Evolutionary conservation across 257 asterid species (phyloP), one percentile per base, ranked within the genome.

Genomic region (Fraxinus anomala): DNA sequence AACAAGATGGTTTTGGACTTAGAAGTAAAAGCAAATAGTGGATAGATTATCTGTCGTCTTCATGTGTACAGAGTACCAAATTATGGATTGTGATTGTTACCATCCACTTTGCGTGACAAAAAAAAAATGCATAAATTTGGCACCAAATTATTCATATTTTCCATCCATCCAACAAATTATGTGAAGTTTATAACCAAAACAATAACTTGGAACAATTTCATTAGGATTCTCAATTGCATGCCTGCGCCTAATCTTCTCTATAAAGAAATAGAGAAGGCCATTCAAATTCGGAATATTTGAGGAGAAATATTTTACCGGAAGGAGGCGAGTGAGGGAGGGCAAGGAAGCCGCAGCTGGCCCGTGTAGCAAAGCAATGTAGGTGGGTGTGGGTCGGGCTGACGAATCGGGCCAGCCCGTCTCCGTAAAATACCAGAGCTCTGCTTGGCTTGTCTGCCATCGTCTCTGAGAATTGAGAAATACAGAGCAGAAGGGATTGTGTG

Each of bases 361-460:
- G 92, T 75, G 94, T 85, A 78, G 96, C 97, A 80, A 96, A 81
- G 23, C 91, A 83, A 75, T 94, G 88, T 86, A 92, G 88, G 73
- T 91, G 91, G 79, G 87, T 80, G 33, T 88, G 98, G 75, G 89
- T 68, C 76, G 94, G 89, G 86, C 71, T 39, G 70, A 92, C 12
- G 79, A 73, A 81, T 79, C 93, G 87, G 86, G 94, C 97, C 51
- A 90, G 72, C 39, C 97, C 97, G 63, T 95, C 97, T 3, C 99
- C 99, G 78, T 86, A 87, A 73, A 96, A 67, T 40, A 96, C 90
- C 63, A 96, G 76, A 44, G 81, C 97, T 88, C 97, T 91, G 91
- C 99, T 96, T 40, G 97, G 88, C 78, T 87, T 88, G 82, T 91
- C 93, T 6, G 94, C 96, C 96, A 91, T 91, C 65, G 19, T 63